Evolutionary conservation across 1,139 yeast species (phyloP).

Genomic region (Suhomyces atakaporum): DNA sequence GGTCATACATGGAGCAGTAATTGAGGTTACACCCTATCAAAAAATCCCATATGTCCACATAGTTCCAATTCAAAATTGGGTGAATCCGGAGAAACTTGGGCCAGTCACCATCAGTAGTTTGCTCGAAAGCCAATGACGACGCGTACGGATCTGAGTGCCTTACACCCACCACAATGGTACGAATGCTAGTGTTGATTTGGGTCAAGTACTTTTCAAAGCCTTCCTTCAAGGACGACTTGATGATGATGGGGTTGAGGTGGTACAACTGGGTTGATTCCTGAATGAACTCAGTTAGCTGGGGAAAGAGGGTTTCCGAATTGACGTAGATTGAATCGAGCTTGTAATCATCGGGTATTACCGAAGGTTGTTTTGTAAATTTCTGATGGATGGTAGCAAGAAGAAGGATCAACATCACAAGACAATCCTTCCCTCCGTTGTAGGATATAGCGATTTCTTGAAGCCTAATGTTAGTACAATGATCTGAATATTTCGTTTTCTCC

Average conservation of each 20-base stretch:
- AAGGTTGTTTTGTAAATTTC: constrained; percentile 19
- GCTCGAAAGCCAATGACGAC: constrained; percentile 50
- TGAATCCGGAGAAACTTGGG: constrained; percentile 78
- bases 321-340: constrained; percentile 65
- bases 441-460: constrained; percentile 67
- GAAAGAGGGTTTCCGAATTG: constrained; percentile 67
- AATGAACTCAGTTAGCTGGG: constrained; percentile 55
- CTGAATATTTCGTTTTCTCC: no score
- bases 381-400: constrained; percentile 60
- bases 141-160: constrained; percentile 83
- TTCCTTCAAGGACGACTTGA: constrained; percentile 54
- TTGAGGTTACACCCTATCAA: constrained; percentile 50
- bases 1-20: constrained; percentile 72
- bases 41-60: constrained; percentile 75
- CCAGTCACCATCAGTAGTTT: constrained; percentile 82
- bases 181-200: constrained; percentile 44
- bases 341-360: constrained; percentile 31
- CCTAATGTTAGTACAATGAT: constrained; percentile 26
- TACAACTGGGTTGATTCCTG: constrained; percentile 41
- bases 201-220: constrained; percentile 66
- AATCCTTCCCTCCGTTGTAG: constrained; percentile 91
- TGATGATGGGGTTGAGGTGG: constrained; percentile 46
- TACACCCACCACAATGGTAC: constrained; percentile 78
- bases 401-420: constrained; percentile 75
- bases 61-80: constrained; percentile 82